These are phyloP conservation scores for Hypomyces perniciosus DNA, from an alignment of 2,329 filamentous ascomycete species.

Conservation along the genomic window DNA sequence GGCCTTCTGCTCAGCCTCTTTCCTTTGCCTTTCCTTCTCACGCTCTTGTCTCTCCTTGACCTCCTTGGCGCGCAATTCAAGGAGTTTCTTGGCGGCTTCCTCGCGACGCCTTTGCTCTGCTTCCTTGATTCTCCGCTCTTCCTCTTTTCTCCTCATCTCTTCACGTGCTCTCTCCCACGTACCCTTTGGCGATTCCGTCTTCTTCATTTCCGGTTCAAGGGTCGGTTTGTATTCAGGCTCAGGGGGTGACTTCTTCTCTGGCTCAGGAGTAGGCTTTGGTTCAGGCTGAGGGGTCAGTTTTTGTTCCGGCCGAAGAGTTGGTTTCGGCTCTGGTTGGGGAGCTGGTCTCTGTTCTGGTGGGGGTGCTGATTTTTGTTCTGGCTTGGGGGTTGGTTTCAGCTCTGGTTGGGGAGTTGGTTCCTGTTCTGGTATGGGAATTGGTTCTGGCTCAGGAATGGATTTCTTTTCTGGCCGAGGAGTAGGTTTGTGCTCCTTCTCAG, in stretches of 20 bases:
- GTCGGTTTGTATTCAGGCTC: not conserved
- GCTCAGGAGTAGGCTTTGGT: not conserved
- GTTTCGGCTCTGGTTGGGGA: conserved; percentile 9
- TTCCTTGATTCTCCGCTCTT: conserved; percentile 55
- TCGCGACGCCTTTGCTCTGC: conserved; percentile 56
- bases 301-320: not conserved
- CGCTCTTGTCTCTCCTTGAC: conserved; percentile 40
- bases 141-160: conserved; percentile 57
- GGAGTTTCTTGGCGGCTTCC: conserved; percentile 46
- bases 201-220: conserved; percentile 1
- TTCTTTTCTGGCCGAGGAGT: not conserved
- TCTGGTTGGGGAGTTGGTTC: not conserved
- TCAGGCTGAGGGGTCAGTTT: not conserved
- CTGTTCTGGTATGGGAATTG: conserved; percentile 11
- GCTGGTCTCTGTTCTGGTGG: conserved; percentile 21
- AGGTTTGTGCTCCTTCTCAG: not conserved
- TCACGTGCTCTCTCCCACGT: conserved; percentile 66
- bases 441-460: conserved; percentile 11
- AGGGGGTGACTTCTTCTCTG: not conserved
- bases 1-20: conserved; percentile 32
- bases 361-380: conserved; percentile 4
- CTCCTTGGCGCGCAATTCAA: conserved; percentile 52
- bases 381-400: conserved; percentile 15
- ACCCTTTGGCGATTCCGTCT: conserved; percentile 16
- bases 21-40: conserved; percentile 34